Percentiles rank a stretch among this genome's conserved stretches.
Evolutionary conservation across 208 protist genomes (phyloP).

Genomic region (Histomonas meleagridis): DNA sequence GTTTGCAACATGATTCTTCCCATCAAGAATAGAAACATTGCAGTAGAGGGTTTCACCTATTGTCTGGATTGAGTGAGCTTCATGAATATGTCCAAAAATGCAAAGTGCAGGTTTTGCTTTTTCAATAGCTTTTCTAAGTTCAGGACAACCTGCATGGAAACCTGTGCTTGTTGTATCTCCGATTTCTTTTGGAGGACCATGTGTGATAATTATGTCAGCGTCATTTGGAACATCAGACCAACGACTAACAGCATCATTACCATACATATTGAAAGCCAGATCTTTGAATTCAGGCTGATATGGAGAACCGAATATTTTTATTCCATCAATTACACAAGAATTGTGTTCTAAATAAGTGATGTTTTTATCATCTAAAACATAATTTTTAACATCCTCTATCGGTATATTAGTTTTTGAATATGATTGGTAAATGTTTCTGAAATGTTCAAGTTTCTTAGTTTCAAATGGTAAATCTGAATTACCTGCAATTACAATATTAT

Average conservation of each 20-base stretch:
- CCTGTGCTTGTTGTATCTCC: not conserved
- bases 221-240: not conserved
- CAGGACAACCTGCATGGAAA: not conserved
- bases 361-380: not conserved
- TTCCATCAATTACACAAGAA: not conserved
- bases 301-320: conserved; percentile 32
- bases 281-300: conserved; percentile 6
- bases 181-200: conserved; percentile 1
- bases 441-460: not conserved
- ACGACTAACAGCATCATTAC: not conserved
- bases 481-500: conserved; percentile 29
- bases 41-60: not conserved
- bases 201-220: not conserved
- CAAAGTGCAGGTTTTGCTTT: not conserved
- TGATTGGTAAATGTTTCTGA: not conserved
- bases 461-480: conserved; percentile 29
- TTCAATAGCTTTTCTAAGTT: not conserved
- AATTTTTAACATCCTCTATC: not conserved
- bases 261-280: not conserved
- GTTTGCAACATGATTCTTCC: not conserved
- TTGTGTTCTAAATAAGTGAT: conserved; percentile 33
- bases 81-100: conserved; percentile 38
- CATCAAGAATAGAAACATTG: not conserved
- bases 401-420: not conserved
- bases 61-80: not conserved